phyloP scores from a whole-genome alignment of 148 eudicot genomes.

The Rhododendron mucronatum region DNA sequence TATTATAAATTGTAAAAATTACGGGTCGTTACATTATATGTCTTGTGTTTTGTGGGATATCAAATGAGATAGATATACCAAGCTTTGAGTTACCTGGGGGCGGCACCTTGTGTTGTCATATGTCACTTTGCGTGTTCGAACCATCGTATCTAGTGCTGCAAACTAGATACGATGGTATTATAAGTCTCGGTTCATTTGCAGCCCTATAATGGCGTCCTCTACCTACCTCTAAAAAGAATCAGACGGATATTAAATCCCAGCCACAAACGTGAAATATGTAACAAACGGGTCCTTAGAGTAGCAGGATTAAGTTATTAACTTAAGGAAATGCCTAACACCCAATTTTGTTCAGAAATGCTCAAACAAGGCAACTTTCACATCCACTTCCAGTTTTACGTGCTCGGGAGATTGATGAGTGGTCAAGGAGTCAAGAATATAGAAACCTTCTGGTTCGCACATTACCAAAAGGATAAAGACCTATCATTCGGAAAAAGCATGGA shows the following conservation, averaged over 20 bases:
- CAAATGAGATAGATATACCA: neutral
- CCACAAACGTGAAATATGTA: neutral
- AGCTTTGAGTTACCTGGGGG: neutral
- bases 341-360: constrained; percentile 69
- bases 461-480: neutral
- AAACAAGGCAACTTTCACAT: constrained; percentile 95
- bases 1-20: no score
- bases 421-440: constrained; percentile 75
- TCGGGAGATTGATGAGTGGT: constrained; percentile 97
- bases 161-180: neutral
- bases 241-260: neutral
- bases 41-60: neutral
- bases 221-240: neutral
- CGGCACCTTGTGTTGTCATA: neutral
- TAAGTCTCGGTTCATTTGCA: neutral
- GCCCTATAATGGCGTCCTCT: neutral
- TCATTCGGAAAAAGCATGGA: constrained; percentile 27
- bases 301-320: neutral
- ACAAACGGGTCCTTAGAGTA: neutral
- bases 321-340: constrained; percentile 1
- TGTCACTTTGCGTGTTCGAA: neutral
- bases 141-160: neutral
- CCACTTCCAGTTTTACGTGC: constrained; percentile 98
- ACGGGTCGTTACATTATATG: no score
- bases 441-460: constrained; percentile 48